These are phyloP conservation scores for Leccinum fibrillosum DNA, from an alignment of 768 basidiomycete species.

Conservation along the genomic window DNA sequence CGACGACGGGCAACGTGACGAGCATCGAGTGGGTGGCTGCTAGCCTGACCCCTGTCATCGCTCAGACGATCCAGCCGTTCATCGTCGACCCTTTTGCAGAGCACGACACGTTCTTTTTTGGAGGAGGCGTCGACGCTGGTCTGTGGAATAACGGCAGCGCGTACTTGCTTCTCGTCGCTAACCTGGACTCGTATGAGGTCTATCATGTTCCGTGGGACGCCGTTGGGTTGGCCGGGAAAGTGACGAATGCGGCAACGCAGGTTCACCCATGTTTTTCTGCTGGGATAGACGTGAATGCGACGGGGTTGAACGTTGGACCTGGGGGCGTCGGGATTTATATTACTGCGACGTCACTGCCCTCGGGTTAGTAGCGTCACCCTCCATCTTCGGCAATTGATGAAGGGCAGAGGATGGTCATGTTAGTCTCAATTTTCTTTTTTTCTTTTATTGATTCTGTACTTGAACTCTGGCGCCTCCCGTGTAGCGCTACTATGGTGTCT, in stretches of 20 bases:
- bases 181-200: not conserved
- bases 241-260: conserved; percentile 19
- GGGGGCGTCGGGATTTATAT: conserved; percentile 23
- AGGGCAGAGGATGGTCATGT: too few relatives aligned
- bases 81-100: conserved; percentile 11
- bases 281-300: conserved; percentile 14
- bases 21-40: conserved; percentile 24
- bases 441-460: too few relatives aligned
- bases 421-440: too few relatives aligned
- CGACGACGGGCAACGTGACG: conserved; percentile 14
- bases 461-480: too few relatives aligned
- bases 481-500: too few relatives aligned
- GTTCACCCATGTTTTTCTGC: conserved; percentile 16
- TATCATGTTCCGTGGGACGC: conserved; percentile 17
- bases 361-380: not conserved
- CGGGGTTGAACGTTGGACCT: conserved; percentile 16
- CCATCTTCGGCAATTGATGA: not conserved
- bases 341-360: conserved; percentile 5
- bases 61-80: conserved; percentile 18
- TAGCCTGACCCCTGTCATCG: conserved; percentile 4
- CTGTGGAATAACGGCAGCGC: conserved; percentile 22
- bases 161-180: conserved; percentile 22
- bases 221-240: conserved; percentile 11
- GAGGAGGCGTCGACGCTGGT: conserved; percentile 20
- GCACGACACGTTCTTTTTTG: conserved; percentile 3